phyloP scores from a whole-genome alignment of 345 rosid genomes.

The Corymbia maculata region DNA sequence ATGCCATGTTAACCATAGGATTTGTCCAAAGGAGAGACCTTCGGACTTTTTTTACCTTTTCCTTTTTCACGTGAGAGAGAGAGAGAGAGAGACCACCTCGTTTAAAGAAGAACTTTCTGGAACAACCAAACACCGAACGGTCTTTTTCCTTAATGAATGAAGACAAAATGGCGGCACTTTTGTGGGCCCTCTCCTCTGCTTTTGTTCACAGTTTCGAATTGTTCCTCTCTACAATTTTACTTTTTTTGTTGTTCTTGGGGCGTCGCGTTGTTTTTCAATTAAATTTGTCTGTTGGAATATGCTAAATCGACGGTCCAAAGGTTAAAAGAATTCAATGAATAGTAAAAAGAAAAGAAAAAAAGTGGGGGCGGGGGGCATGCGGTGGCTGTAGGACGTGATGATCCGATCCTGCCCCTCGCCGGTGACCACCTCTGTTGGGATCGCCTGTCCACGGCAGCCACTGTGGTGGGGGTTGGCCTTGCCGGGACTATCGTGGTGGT shows the following conservation, averaged over 20 bases:
- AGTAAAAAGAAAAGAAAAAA: not conserved
- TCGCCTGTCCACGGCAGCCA: not conserved
- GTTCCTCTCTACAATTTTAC: not conserved
- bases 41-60: not conserved
- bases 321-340: not conserved
- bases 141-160: not conserved
- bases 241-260: not conserved
- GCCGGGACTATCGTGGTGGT: not conserved
- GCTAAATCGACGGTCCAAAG: not conserved
- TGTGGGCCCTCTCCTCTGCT: not conserved
- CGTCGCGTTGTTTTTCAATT: not conserved
- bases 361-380: not conserved
- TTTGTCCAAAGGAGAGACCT: not conserved
- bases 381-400: not conserved
- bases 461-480: rapidly evolving
- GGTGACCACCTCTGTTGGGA: not conserved
- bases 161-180: not conserved
- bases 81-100: not conserved
- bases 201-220: not conserved
- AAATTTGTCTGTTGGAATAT: not conserved
- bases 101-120: not conserved
- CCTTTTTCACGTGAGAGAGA: not conserved
- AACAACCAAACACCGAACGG: not conserved
- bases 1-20: not conserved
- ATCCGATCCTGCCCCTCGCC: not conserved